These are phyloP conservation scores for Apiosordaria backusii DNA, from an alignment of 495 filamentous ascomycete genomes.

Conservation along the genomic window DNA sequence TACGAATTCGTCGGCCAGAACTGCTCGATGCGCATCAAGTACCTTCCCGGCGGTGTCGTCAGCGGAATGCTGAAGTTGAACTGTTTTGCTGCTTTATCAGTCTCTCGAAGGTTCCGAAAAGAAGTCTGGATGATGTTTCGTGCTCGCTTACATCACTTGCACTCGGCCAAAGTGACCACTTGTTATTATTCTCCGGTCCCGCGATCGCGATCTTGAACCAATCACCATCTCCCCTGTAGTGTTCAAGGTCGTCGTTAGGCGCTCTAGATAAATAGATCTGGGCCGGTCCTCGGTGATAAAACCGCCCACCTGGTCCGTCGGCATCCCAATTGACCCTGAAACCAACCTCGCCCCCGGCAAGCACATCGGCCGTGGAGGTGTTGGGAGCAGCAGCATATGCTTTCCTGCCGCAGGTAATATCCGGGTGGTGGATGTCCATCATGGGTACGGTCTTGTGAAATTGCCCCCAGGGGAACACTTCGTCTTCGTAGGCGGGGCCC, in stretches of 20 bases:
- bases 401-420: conserved; percentile 20
- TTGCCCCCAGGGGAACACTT: conserved; percentile 2
- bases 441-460: conserved; percentile 10
- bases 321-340: conserved; percentile 19
- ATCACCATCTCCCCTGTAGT: conserved; percentile 27
- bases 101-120: neutral
- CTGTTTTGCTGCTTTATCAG: neutral
- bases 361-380: conserved; percentile 20
- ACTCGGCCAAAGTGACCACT: conserved; percentile 12
- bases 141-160: conserved; percentile 7
- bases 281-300: conserved; percentile 20
- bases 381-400: conserved; percentile 14
- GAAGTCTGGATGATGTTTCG: neutral
- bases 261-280: conserved; percentile 25
- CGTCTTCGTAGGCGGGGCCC: neutral
- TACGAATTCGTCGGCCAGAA: conserved; percentile 27
- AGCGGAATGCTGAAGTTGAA: conserved; percentile 38
- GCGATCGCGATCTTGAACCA: conserved; percentile 32
- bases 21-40: conserved; percentile 47
- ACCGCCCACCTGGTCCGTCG: neutral
- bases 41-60: conserved; percentile 39
- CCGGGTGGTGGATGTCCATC: conserved; percentile 7
- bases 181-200: conserved; percentile 11
- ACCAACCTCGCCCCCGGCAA: conserved; percentile 21
- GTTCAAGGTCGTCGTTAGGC: conserved; percentile 16